Base-by-base conservation (phyloP, 1,139 yeast species). In the Debaryomyces fabryi region DNA sequence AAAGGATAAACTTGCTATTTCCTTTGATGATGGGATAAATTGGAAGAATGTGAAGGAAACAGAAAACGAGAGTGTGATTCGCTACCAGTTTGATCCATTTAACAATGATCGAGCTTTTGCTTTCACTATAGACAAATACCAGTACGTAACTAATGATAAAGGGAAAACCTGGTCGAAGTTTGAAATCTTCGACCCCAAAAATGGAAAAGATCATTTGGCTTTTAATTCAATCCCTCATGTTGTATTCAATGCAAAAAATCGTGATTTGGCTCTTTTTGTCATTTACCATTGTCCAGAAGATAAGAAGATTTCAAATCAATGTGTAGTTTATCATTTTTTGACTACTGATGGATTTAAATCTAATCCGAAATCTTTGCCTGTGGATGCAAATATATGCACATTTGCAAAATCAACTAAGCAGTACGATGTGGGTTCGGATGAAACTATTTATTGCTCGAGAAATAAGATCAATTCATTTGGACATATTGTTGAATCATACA, bases 111-210 rank as follows among this genome's bases (percentile, higher is more conserved):
- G 85, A 42, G 93, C 86, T 0, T 78, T 83, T 59, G 83, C 79
- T 1, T 63, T 82, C 49, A 68, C 84, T 1, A 40, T 53, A 0
- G 53, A 64, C 0, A 56, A 60, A 2, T 63, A 59, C 3, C 87
- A 82, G 30, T 85, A 65, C 55, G 68, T 74, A 21, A 81, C 93
- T 5, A 65, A 60, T 23, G 86, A 87, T 60, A 67, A 71, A 49
- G 95, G 93, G 24, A 64, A 71, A 35, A 59, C 77, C 1, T 88
- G 93, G 93, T 52, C 57, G 1, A 52, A 63, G 24, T 79, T 84
- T 58, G 68, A 69, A 13, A 24, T 67, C 10, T 44, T 41, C 7
- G 53, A 52, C 21, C 42, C 53, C 2, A 54, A 56, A 12, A 52
- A 55, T 3, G 47, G 47, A 36, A 44, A 36, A 12, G 35, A 27